phyloP scores from a whole-genome alignment of 2,329 filamentous ascomycete species.

The Neopestalotiopsis sp. region DNA sequence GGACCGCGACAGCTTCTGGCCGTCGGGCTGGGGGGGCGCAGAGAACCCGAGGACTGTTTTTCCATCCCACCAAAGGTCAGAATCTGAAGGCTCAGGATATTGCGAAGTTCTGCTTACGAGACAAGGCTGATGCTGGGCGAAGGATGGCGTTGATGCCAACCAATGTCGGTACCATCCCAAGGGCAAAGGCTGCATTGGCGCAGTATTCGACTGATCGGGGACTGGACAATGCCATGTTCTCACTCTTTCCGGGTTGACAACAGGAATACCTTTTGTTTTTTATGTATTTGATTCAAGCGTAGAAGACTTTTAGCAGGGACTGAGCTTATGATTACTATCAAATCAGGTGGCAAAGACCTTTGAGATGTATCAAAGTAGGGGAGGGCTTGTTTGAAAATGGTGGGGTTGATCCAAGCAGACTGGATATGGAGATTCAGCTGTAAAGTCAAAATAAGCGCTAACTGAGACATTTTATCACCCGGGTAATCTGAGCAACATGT shows the following conservation, averaged over 20 bases:
- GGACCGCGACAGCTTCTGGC: conserved; percentile 9
- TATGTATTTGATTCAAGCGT: background rate
- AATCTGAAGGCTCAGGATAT: too few species aligned
- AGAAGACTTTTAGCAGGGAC: too few species aligned
- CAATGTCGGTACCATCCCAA: background rate
- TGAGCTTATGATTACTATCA: background rate
- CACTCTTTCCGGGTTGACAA: too few species aligned
- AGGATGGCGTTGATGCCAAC: conserved; percentile 13
- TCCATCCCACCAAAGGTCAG: too few species aligned
- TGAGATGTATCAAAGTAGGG: background rate
- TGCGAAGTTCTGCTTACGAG: background rate
- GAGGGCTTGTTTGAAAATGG: background rate
- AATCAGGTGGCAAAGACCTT: background rate
- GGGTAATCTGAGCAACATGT: too few species aligned
- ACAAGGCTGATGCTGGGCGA: conserved; percentile 4
- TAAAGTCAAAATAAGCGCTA: conserved; percentile 5
- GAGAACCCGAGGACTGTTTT: background rate
- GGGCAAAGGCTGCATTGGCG: conserved; percentile 6
- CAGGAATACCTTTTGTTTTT: background rate
- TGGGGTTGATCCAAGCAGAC: background rate
- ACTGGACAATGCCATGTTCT: background rate
- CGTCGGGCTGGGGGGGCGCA: conserved; percentile 1
- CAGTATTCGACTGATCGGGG: conserved; percentile 1
- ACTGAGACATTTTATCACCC: background rate
- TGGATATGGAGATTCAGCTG: background rate